phyloP scores from a whole-genome alignment of 2,329 filamentous ascomycete genomes.

The Aspergillus brunneoviolaceus region DNA sequence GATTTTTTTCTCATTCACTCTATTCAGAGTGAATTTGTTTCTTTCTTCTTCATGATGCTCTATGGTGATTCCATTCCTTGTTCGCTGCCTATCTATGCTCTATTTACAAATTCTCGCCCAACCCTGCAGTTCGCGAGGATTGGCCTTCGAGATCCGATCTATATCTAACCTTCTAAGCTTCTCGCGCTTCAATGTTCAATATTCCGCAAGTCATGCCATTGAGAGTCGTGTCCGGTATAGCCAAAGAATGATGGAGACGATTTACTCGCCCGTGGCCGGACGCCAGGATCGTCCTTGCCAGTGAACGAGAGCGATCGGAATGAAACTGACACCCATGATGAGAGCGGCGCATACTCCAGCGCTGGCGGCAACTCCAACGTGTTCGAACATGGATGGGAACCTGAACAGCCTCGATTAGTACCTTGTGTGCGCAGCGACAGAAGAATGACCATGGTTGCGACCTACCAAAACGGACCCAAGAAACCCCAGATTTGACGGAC shows the following conservation, averaged over 20 bases:
- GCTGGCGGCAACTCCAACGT: constrained; percentile 32
- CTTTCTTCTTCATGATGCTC: background rate
- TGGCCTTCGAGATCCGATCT: background rate
- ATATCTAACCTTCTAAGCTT: constrained; percentile 2
- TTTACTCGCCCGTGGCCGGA: constrained; percentile 10
- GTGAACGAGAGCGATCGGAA: constrained; percentile 34
- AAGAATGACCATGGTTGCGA: background rate
- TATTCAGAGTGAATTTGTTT: background rate
- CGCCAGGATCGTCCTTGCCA: constrained; percentile 28
- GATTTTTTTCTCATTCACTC: background rate
- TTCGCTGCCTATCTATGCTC: background rate
- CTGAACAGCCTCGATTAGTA: constrained; percentile 23
- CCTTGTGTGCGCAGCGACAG: background rate
- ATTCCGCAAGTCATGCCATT: background rate
- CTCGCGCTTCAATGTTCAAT: background rate
- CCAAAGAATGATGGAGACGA: background rate
- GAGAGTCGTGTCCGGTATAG: background rate
- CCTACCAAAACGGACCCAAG: constrained; percentile 41
- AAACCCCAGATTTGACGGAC: constrained; percentile 48
- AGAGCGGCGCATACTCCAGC: constrained; percentile 32
- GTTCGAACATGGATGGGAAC: constrained; percentile 38
- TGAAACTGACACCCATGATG: constrained; percentile 31
- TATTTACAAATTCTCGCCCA: background rate
- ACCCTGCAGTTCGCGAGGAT: background rate
- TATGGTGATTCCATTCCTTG: background rate